phyloP scores from a whole-genome alignment of 1,139 yeast species.

The Lodderomyces jiufengensis region DNA sequence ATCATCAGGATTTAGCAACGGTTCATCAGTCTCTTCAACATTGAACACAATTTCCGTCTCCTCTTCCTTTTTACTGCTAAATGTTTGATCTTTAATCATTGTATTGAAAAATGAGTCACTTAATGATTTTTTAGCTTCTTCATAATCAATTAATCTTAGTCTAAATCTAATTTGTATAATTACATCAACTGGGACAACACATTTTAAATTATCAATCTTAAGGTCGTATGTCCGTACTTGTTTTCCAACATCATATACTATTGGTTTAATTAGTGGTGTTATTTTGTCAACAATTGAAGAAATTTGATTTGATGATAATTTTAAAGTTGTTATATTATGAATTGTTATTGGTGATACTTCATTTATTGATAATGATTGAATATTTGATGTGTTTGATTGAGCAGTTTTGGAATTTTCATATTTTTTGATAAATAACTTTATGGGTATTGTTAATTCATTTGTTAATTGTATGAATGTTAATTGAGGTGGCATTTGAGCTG shows the following conservation, averaged over 20 bases:
- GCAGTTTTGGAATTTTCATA: constrained; percentile 1
- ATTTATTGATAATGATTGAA: constrained; percentile 12
- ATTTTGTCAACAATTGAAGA: constrained; percentile 5
- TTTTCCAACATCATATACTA: constrained; percentile 3
- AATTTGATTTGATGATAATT: constrained; percentile 10
- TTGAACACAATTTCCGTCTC: neutral
- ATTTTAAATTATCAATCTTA: constrained; percentile 4
- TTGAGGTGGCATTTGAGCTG: constrained; percentile 16
- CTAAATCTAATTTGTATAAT: constrained; percentile 5
- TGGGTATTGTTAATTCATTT: constrained; percentile 8
- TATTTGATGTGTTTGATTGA: neutral
- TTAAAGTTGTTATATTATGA: constrained; percentile 9
- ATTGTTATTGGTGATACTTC: constrained; percentile 13
- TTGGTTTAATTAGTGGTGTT: constrained; percentile 5
- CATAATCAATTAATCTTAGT: constrained; percentile 6
- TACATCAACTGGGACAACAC: constrained; percentile 5
- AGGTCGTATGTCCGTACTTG: neutral
- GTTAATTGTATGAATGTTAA: constrained; percentile 12
- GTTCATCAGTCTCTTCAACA: neutral
- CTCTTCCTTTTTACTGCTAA: neutral
- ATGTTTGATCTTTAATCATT: neutral
- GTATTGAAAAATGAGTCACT: neutral
- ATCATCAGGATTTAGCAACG: constrained; percentile 1
- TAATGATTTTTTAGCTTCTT: constrained; percentile 4
- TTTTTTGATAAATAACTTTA: constrained; percentile 13